These are phyloP conservation scores for Kickxella alabastrina DNA, from an alignment of 192 early-diverging fungal genomes.

Conservation along the genomic window DNA sequence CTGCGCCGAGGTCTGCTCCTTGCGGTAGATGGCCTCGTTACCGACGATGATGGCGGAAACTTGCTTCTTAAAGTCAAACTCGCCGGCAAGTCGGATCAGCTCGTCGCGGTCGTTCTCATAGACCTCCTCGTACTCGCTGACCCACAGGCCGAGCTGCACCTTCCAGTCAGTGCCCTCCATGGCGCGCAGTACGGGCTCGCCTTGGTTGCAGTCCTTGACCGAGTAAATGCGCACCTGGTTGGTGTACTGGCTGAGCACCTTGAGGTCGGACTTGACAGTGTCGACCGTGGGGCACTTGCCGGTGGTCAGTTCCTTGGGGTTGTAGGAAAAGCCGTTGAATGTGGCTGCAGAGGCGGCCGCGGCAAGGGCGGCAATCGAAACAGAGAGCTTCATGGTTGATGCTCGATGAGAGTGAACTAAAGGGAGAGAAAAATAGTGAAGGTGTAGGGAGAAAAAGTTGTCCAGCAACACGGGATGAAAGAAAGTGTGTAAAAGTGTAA, in stretches of 20 bases:
- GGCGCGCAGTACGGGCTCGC: conserved; percentile 58
- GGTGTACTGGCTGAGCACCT: conserved; percentile 54
- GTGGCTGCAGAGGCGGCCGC: conserved; percentile 18
- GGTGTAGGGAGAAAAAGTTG: not conserved
- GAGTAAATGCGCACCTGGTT: conserved; percentile 61
- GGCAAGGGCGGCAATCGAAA: conserved; percentile 24
- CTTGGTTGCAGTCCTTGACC: conserved; percentile 60
- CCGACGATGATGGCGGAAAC: conserved; percentile 59
- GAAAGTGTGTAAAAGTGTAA: too few species aligned
- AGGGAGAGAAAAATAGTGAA: not conserved
- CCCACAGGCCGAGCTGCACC: conserved; percentile 61
- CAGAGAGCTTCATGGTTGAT: conserved; percentile 26
- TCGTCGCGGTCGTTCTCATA: conserved; percentile 44
- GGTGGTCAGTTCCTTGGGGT: conserved; percentile 52
- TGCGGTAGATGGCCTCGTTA: conserved; percentile 61
- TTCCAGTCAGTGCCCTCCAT: conserved; percentile 61
- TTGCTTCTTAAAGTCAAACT: conserved; percentile 46
- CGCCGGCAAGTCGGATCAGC: conserved; percentile 36
- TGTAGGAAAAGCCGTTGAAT: conserved; percentile 61
- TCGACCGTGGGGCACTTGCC: conserved; percentile 59
- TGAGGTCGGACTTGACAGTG: conserved; percentile 58
- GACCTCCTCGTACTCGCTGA: conserved; percentile 50
- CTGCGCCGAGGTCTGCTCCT: conserved; percentile 47
- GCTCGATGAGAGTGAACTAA: not conserved
- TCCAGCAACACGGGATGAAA: not conserved